Evolutionary conservation across 306 rosid genomes (phyloP).

Genomic region (Mimosa pudica): DNA sequence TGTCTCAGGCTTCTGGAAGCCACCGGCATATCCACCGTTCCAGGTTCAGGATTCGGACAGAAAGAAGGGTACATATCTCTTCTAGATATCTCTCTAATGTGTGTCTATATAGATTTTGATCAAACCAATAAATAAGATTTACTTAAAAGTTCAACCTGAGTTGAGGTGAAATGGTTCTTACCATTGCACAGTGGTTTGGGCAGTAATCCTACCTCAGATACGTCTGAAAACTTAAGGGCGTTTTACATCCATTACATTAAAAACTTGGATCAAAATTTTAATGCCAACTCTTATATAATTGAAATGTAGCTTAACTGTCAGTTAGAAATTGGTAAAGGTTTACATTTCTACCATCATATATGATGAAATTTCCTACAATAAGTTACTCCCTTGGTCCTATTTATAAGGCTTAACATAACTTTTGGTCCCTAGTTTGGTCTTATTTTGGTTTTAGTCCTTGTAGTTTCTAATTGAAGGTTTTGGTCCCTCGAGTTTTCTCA

Average conservation of each 20-base stretch:
- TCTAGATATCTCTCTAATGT: constrained; percentile 14
- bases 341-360: background rate
- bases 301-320: background rate
- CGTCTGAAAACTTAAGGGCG: background rate
- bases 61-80: constrained; percentile 76
- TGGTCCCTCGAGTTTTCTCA: too few species aligned
- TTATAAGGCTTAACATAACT: too few species aligned
- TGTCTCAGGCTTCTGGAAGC: constrained; percentile 97
- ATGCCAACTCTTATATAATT: background rate
- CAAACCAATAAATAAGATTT: background rate
- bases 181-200: background rate
- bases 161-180: background rate
- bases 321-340: background rate
- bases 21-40: constrained; percentile 98
- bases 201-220: background rate
- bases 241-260: background rate
- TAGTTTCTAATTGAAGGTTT: too few species aligned
- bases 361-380: background rate
- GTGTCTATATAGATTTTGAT: background rate
- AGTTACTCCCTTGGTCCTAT: background rate
- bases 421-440: too few species aligned
- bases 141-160: background rate
- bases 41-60: constrained; percentile 99
- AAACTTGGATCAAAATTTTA: background rate
- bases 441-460: too few species aligned